Base-by-base conservation (phyloP, 306 rosid genomes). In the Mimosa pudica region DNA sequence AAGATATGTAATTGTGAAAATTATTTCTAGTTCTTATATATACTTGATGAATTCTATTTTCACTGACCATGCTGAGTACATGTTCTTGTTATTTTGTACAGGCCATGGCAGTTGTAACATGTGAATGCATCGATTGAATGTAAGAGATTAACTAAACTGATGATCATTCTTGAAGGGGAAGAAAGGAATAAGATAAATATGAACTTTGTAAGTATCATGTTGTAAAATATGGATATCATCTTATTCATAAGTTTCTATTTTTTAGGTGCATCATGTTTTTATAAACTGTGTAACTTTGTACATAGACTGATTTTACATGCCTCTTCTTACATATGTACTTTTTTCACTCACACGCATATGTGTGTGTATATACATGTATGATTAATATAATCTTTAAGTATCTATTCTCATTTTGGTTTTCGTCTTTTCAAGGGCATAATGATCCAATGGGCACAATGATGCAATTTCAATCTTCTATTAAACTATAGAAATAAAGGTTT, bases 71-170 rank as follows among this genome's bases (percentile, higher is more conserved):
- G 4, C 24, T 3, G 10, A 30, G 14, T 63, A 1, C 35, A 5
- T 71, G 13, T 48, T 33, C 38, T 48, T 10, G 49, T 20, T 2
- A 36, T 17, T n/a, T 0, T 60, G 14, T 20, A 30, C 85, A 87
- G 90, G 90, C 70, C 77, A 64, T 14, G 85, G 88, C 35, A 46
- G 42, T 0, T 87, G 90, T 71, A 57, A 9, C 1, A 70, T 70
- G 75, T 70, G 60, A 48, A 47, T 20, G 24, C 11, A 14, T 68
- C 42, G 10, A 2, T 24, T 62, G 68, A 32, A 62, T 17, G 30
- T 55, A 55, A 55, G 30, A 17, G 8, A 17, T 4, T 10, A 14
- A 17, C n/a, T 55, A n/a, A 61, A 30, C n/a, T 63, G 8, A 63
- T 12, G 18, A 63, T 12, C 2, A 61, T 61, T 30, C 41, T 61